Conservation (phyloP, 495 filamentous ascomycete species). For the Paragyromitra xinjiangensis region DNA sequence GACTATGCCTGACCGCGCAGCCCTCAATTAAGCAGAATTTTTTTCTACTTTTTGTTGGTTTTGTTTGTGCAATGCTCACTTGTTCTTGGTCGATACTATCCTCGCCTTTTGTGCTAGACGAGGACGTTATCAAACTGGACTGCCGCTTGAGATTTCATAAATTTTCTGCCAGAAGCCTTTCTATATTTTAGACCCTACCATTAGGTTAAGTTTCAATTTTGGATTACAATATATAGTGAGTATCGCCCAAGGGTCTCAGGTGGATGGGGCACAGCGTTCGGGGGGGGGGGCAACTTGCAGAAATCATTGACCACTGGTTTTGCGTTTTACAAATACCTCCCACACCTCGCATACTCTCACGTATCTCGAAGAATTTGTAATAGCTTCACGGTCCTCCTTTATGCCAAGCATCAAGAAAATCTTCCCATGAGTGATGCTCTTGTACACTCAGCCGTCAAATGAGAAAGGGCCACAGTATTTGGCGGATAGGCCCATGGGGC, state of each 20-base stretch:
- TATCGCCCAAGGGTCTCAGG: neutral
- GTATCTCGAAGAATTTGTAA: neutral
- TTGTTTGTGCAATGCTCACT: neutral
- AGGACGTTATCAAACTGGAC: neutral
- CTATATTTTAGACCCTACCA: neutral
- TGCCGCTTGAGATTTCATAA: neutral
- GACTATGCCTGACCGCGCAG: neutral
- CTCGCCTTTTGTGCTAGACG: neutral
- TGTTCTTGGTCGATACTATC: neutral
- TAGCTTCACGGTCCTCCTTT: neutral
- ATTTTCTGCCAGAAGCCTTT: neutral
- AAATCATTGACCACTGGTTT: constrained; percentile 24
- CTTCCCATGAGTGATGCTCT: neutral
- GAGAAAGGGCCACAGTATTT: neutral
- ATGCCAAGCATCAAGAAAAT: neutral
- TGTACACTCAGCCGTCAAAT: constrained; percentile 1
- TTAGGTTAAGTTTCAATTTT: neutral
- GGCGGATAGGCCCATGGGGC: neutral
- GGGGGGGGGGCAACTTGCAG: neutral
- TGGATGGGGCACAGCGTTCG: neutral
- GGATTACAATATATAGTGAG: constrained; percentile 2
- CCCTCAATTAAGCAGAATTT: neutral
- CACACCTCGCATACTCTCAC: neutral
- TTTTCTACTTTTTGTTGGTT: neutral
- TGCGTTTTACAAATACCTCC: neutral